Percentiles rank a stretch among this genome's conserved stretches.
Conservation (phyloP, 495 filamentous ascomycete species). For the Aspergillus wentii region DNA sequence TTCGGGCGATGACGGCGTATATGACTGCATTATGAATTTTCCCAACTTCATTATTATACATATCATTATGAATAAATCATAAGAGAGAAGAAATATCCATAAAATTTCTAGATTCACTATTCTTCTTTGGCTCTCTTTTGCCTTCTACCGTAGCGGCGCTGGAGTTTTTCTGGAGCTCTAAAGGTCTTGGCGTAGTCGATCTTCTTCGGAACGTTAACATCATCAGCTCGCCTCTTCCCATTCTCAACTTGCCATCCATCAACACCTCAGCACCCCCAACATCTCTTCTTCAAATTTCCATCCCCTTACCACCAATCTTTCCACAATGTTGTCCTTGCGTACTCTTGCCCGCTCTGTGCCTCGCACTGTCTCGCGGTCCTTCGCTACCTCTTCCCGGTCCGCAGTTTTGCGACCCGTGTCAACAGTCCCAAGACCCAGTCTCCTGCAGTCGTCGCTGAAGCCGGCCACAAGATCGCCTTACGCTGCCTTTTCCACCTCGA, state of each 20-base stretch:
- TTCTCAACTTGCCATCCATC: constrained; percentile 16
- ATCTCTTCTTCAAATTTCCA: constrained; percentile 5
- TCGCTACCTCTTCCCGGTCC: constrained; percentile 45
- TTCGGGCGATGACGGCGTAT: constrained; percentile 14
- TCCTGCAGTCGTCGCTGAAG: constrained; percentile 47
- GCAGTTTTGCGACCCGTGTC: constrained; percentile 42
- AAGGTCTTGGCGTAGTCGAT: constrained; percentile 25
- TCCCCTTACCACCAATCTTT: constrained; percentile 1
- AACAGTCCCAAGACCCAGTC: constrained; percentile 36
- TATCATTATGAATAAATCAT: too few species aligned
- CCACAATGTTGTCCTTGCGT: constrained; percentile 75
- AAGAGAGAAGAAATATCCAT: too few species aligned
- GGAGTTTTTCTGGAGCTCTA: constrained; percentile 3
- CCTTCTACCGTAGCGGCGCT: too few species aligned
- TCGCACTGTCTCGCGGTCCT: constrained; percentile 57
- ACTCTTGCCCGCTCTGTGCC: constrained; percentile 66
- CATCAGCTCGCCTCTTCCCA: constrained; percentile 23
- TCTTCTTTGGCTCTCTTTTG: too few species aligned
- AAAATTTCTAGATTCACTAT: too few species aligned
- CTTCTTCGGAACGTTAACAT: constrained; percentile 24
- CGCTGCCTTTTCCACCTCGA: constrained; percentile 71
- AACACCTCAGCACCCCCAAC: constrained; percentile 10
- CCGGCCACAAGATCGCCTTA: constrained; percentile 49
- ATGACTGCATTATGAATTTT: constrained; percentile 1
- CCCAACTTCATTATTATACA: too few species aligned